Evolutionary conservation across 148 eudicot genomes (phyloP), one percentile per base, ranked within the genome.

Genomic region (Beta vulgaris): DNA sequence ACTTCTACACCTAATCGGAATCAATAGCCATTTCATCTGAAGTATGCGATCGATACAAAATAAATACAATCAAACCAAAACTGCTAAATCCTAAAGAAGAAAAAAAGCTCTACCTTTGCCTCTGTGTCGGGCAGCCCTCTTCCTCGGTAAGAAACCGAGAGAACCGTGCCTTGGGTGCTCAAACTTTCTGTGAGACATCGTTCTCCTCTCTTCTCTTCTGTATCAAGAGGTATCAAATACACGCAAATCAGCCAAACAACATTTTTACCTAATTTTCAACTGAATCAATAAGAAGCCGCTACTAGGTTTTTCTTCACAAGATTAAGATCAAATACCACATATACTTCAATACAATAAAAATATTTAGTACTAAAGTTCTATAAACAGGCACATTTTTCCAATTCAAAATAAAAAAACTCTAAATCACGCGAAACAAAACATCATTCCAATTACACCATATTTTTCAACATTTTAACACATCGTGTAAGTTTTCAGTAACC

Each of bases 121-220:
- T 75, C 91, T 85, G 57, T 85, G 88, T 19, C 96, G 89, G 42
- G 83, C 46, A 59, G 96, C 96, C 51, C 92, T 85, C 85, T 91
- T 91, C 85, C 96, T 87, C 8, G 96, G 96, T 23, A 90, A 90
- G 74, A 90, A 88, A 42, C 91, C 95, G 26, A 90, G 91, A 72
- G 95, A 90, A 64, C 95, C 95, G 75, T 90, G 95, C 60, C 95
- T 85, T 3, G 95, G 95, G 84, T 90, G 95, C 89, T 88, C 95
- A 74, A 91, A 91, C 86, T 91, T 88, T 82, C 96, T 85, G 91
- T 91, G 94, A 48, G 91, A 90, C 94, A 90, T 90, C 60, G 64
- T 88, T 55, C 76, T 64, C 39, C 66, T 78, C 68, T 70, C 74
- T 76, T 75, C 70, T 82, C 82, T 82, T 18, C 63, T 49, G 4